Evolutionary conservation across 108 stramenopile genomes (phyloP).

Genomic region (Mayamaea pseudoterrestris): DNA sequence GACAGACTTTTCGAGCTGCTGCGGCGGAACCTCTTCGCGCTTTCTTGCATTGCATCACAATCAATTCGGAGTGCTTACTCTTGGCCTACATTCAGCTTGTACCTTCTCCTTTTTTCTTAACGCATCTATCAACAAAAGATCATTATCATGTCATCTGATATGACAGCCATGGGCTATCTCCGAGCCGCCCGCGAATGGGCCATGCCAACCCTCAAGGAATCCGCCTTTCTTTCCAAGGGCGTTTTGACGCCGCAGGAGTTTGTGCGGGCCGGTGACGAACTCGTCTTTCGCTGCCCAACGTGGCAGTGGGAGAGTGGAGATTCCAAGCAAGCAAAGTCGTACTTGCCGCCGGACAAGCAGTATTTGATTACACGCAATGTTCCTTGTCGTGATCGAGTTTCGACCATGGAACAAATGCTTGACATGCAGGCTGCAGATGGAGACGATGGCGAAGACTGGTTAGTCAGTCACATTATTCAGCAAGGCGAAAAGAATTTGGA

Average conservation of each 20-base stretch:
- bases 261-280: conserved; percentile 66
- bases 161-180: conserved; percentile 18
- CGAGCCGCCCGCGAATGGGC: conserved; percentile 71
- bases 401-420: conserved; percentile 56
- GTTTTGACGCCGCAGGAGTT: conserved; percentile 90
- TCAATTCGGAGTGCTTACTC: too few species aligned
- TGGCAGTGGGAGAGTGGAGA: conserved; percentile 73
- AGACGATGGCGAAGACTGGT: conserved; percentile 63
- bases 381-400: conserved; percentile 69
- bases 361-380: conserved; percentile 85
- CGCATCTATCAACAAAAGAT: background rate
- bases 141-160: background rate
- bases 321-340: conserved; percentile 20
- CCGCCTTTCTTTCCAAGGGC: conserved; percentile 82
- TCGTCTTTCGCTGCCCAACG: conserved; percentile 87
- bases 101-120: too few species aligned
- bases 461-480: conserved; percentile 35
- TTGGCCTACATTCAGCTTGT: too few species aligned
- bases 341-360: conserved; percentile 83
- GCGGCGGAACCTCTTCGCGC: too few species aligned
- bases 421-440: conserved; percentile 16
- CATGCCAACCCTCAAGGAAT: conserved; percentile 72
- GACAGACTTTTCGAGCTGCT: too few species aligned
- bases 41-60: too few species aligned
- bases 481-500: conserved; percentile 28